Base-by-base conservation (phyloP, 768 basidiomycete species). In the Podaxis pistillaris region DNA sequence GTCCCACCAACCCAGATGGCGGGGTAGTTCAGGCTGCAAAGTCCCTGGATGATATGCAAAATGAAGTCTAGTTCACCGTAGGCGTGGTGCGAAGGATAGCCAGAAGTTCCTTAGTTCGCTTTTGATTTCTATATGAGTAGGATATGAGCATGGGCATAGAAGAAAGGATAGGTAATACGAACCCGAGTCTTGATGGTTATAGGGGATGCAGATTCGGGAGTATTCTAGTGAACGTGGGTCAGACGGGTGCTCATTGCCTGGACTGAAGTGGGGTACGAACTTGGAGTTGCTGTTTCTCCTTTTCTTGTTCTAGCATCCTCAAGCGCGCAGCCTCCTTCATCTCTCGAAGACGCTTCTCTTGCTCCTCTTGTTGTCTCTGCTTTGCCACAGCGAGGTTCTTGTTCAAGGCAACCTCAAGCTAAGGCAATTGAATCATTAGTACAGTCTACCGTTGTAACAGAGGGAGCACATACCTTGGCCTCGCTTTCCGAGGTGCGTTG, bases 401-500 rank as follows among this genome's bases (percentile, higher is more conserved):
- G 79, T 82, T 86, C 56, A 91, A 75, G 52, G 84, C 86, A 67
- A 85, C 86, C 78, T 85, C 79, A 24, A 91, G 82, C 90, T 81
- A 64, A 12, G 47, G 30, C 56, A 36, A 65, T 61, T 64, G 54
- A 56, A 61, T 30, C 19, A 68, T 62, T 3, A 49, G 62, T 11
- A 44, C 22, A 37, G 58, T 26, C n/a, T 36, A 33, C 0, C 41
- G 12, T 33, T 33, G 12, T 28, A 49, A 47, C 62, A 44, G 28
- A 37, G n/a, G 47, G 28, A 3, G 7, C 9, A 69, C 75, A 61
- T 46, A 90, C 90, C 83, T 91, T 90, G 44, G 88, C 89, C 74
- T 91, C 86, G 68, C 90, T 90, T 73, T 90, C 85, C 4, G 86
- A 84, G 37, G 85, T 84, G 38, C 84, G 83, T 62, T 84, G 82